phyloP scores from a whole-genome alignment of 2,329 filamentous ascomycete genomes.

The Sclerotinia trifoliorum region DNA sequence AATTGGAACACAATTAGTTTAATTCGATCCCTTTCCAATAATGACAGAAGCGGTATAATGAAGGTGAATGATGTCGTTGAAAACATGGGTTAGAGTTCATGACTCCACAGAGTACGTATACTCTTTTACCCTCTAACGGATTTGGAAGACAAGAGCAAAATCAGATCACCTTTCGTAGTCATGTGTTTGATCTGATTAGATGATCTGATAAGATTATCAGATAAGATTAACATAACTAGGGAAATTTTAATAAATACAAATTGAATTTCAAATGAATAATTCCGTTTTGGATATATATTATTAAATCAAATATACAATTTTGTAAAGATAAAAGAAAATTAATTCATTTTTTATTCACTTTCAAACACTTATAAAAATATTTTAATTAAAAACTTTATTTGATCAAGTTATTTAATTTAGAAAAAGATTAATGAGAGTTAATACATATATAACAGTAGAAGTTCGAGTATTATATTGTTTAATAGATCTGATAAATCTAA shows the following conservation, averaged over 20 bases:
- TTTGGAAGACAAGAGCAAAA: not conserved
- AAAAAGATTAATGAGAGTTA: not conserved
- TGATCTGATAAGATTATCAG: slow-evolving; percentile 4
- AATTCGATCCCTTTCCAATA: not conserved
- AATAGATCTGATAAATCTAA: not conserved
- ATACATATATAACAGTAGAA: not conserved
- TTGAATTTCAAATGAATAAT: no score
- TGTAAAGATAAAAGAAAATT: no score
- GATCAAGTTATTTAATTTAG: not conserved
- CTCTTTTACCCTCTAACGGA: not conserved
- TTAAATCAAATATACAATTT: no score
- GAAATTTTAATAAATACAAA: no score
- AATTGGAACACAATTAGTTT: not conserved
- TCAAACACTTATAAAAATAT: not conserved
- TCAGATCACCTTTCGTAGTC: not conserved
- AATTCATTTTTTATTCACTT: not conserved
- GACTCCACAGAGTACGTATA: not conserved
- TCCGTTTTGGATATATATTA: no score
- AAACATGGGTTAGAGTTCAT: not conserved
- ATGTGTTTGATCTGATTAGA: slow-evolving; percentile 16
- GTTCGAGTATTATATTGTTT: not conserved
- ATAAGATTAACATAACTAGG: not conserved
- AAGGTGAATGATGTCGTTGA: not conserved
- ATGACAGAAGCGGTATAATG: not conserved
- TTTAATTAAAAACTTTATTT: not conserved